Percentiles rank a stretch among this genome's conserved stretches.
Evolutionary conservation across 2,329 filamentous ascomycete species (phyloP).

Genomic region (Penicillium corylophilum): DNA sequence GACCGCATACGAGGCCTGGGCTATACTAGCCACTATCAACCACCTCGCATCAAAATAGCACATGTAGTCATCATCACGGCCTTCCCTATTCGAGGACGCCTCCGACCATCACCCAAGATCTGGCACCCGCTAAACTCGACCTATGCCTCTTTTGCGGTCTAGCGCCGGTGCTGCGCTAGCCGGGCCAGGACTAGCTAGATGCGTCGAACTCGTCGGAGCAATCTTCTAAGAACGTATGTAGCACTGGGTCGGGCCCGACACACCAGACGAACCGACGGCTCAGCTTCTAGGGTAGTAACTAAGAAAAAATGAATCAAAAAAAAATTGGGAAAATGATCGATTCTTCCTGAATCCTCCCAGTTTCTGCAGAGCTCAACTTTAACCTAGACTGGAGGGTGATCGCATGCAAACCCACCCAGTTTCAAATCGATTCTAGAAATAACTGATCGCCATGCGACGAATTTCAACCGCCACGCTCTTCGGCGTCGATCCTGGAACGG

Average conservation of each 20-base stretch:
- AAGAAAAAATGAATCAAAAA: not conserved
- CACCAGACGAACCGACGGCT: not conserved
- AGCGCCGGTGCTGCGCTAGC: not conserved
- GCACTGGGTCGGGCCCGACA: not conserved
- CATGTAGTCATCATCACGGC: not conserved
- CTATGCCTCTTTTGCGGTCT: not conserved
- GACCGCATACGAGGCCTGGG: too few relatives aligned
- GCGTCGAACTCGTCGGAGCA: not conserved
- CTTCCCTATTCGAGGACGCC: not conserved
- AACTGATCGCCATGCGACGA: slow-evolving; percentile 19
- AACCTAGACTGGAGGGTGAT: not conserved
- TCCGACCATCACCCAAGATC: not conserved
- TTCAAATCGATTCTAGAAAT: not conserved
- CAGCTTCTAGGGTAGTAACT: not conserved
- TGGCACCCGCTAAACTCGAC: not conserved
- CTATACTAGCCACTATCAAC: not conserved
- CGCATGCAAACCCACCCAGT: not conserved
- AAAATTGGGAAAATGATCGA: not conserved
- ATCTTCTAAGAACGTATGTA: not conserved
- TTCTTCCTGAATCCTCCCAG: not conserved
- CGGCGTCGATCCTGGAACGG: slow-evolving; percentile 38
- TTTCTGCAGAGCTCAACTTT: not conserved
- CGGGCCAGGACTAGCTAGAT: not conserved
- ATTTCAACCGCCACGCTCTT: slow-evolving; percentile 25
- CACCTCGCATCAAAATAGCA: not conserved